phyloP scores from a whole-genome alignment of 2,329 filamentous ascomycete species.

The Juglanconis oblonga region DNA sequence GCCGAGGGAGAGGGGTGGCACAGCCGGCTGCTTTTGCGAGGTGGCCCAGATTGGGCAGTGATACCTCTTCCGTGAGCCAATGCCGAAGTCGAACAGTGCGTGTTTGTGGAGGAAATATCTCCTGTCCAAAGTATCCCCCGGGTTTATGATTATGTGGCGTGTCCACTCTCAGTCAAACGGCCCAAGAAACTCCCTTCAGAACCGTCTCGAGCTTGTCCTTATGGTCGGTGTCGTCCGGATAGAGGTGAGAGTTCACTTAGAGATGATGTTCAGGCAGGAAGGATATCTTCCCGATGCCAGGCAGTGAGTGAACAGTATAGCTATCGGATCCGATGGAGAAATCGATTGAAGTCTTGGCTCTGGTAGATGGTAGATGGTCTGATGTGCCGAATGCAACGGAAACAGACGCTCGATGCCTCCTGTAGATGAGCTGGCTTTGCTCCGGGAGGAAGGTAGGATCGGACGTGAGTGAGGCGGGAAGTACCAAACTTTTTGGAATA shows the following conservation, averaged over 20 bases:
- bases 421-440: neutral
- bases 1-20: neutral
- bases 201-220: neutral
- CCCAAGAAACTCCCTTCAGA: neutral
- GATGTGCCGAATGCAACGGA: neutral
- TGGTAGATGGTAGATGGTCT: neutral
- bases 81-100: neutral
- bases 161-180: neutral
- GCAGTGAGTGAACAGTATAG: neutral
- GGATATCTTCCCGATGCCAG: neutral
- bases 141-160: neutral
- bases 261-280: neutral
- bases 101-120: neutral
- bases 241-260: neutral
- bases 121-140: neutral
- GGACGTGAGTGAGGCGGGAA: neutral
- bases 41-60: conserved; percentile 12
- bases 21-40: neutral
- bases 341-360: neutral
- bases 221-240: neutral
- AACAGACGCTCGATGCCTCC: neutral
- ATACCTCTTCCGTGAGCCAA: conserved; percentile 3
- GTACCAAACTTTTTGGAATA: neutral
- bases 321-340: neutral
- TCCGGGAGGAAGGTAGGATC: neutral